Conservation (phyloP, 1,139 yeast genomes). For the Lodderomyces elongisporus region DNA sequence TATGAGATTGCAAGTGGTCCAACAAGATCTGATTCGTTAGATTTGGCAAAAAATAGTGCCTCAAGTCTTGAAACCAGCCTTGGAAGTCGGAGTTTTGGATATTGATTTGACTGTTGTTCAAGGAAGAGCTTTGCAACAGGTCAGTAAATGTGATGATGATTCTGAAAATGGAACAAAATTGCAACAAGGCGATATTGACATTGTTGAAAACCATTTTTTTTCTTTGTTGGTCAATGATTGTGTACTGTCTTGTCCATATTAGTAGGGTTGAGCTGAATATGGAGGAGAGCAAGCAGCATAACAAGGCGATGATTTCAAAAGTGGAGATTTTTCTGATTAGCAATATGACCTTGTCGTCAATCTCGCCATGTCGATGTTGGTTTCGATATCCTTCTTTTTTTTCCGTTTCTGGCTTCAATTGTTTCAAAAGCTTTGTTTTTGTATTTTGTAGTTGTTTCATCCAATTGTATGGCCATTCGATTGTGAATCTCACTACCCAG, state of each 20-base stretch:
- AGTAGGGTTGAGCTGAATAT: conserved; percentile 22
- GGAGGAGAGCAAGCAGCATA: conserved; percentile 22
- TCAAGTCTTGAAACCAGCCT: conserved; percentile 12
- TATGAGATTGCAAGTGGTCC: conserved; percentile 11
- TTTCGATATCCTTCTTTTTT: too few relatives aligned
- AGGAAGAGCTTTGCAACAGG: conserved; percentile 11
- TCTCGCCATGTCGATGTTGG: conserved; percentile 3
- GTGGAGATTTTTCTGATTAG: conserved; percentile 15
- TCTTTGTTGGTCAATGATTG: conserved; percentile 26
- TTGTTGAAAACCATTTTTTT: conserved; percentile 28
- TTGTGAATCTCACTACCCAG: conserved; percentile 23
- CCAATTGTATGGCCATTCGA: conserved; percentile 40
- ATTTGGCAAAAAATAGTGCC: conserved; percentile 12
- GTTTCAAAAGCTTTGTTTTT: conserved; percentile 16
- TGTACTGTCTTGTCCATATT: conserved; percentile 22
- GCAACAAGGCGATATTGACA: conserved; percentile 26
- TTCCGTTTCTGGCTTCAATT: conserved; percentile 14
- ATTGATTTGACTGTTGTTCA: conserved; percentile 6
- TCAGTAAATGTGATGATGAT: conserved; percentile 13
- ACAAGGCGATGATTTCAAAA: conserved; percentile 21
- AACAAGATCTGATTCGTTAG: conserved; percentile 10
- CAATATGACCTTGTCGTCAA: conserved; percentile 8
- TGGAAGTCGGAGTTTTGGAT: conserved; percentile 7
- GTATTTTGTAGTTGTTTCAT: conserved; percentile 19
- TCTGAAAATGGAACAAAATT: conserved; percentile 26